Evolutionary conservation across 2,329 filamentous ascomycete species (phyloP).

Genomic region (Epichloe coenophiala): DNA sequence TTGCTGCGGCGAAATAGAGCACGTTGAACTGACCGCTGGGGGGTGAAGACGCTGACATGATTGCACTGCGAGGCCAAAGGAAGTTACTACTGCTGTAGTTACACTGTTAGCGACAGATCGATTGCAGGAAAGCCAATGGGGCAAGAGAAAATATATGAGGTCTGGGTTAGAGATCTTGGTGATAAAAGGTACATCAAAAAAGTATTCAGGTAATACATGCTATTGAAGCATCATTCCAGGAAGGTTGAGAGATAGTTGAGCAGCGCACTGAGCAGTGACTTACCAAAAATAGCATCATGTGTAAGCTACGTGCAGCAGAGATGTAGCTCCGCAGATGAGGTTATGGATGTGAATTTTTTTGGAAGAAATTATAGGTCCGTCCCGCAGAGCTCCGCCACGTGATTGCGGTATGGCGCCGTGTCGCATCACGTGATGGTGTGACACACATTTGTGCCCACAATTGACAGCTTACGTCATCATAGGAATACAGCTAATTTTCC

Average conservation of each 20-base stretch:
- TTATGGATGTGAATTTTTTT: not conserved
- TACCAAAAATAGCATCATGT: slow-evolving; percentile 3
- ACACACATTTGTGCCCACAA: too few relatives aligned
- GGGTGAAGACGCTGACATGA: slow-evolving; percentile 30
- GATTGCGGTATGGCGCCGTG: not conserved
- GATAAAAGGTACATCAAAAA: slow-evolving; percentile 43
- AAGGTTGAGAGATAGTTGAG: slow-evolving; percentile 1
- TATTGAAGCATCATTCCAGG: slow-evolving; percentile 38
- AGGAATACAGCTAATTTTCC: too few relatives aligned
- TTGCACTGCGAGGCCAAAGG: not conserved
- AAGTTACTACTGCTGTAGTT: not conserved
- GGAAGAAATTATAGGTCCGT: not conserved
- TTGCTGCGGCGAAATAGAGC: slow-evolving; percentile 69
- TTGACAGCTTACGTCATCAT: too few relatives aligned
- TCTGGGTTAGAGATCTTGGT: slow-evolving; percentile 58
- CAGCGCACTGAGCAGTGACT: slow-evolving; percentile 4
- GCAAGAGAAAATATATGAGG: slow-evolving; percentile 6
- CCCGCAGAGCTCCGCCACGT: not conserved
- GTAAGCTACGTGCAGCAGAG: not conserved
- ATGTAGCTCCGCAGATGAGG: not conserved
- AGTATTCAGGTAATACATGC: slow-evolving; percentile 47
- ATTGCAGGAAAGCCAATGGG: not conserved
- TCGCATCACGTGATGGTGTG: too few relatives aligned
- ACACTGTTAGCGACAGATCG: not conserved
- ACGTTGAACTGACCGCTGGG: slow-evolving; percentile 59